phyloP scores from a whole-genome alignment of 805 yeast genomes.

The Candida hungchunana region DNA sequence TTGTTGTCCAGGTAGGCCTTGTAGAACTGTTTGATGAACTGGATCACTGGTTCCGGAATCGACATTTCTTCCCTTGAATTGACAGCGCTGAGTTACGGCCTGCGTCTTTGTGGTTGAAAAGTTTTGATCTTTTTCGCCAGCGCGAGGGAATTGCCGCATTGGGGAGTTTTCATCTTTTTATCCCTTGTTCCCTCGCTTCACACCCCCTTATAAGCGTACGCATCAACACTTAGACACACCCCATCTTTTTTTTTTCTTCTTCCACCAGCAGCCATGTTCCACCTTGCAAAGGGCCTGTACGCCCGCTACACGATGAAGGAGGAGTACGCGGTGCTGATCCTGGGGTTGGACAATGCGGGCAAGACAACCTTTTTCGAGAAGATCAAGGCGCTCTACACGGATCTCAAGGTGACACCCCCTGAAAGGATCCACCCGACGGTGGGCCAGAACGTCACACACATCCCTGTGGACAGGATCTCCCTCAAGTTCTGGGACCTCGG shows the following conservation, averaged over 20 bases:
- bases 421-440: slow-evolving; percentile 85
- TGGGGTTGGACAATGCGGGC: slow-evolving; percentile 95
- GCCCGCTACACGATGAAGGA: slow-evolving; percentile 54
- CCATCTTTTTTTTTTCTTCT: no score
- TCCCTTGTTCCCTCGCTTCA: no score
- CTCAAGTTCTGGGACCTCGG: slow-evolving; percentile 96
- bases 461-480: slow-evolving; percentile 34
- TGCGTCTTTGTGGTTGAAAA: background rate
- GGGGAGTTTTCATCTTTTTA: no score
- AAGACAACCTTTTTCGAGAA: slow-evolving; percentile 79
- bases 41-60: slow-evolving; percentile 41
- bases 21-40: slow-evolving; percentile 40
- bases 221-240: no score
- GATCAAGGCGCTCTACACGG: slow-evolving; percentile 50
- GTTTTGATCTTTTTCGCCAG: background rate
- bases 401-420: slow-evolving; percentile 42
- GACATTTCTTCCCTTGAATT: slow-evolving; percentile 6
- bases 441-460: slow-evolving; percentile 69
- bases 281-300: slow-evolving; percentile 58
- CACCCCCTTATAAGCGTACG: no score
- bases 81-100: background rate
- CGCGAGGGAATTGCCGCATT: background rate
- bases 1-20: slow-evolving; percentile 39
- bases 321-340: slow-evolving; percentile 71
- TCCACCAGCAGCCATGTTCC: slow-evolving; percentile 56